Evolutionary conservation across 2,329 filamentous ascomycete genomes (phyloP), one percentile per base, ranked within the genome.

Genomic region (Ophiostoma tasmaniense): DNA sequence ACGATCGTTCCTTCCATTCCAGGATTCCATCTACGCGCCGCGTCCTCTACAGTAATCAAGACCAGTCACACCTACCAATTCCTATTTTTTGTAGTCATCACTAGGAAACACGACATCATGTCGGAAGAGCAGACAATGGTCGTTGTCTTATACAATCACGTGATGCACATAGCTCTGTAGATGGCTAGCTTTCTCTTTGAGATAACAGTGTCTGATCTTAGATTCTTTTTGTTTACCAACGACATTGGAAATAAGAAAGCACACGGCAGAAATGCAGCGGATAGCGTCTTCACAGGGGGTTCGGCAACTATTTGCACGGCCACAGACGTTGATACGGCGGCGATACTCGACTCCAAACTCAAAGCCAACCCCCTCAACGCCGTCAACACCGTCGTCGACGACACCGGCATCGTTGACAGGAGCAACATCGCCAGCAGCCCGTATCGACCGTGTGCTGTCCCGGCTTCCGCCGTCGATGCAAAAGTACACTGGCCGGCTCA

Each of bases 401-500:
- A 7, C n/a, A 39, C 17, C 50, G 20, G 35, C 66, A n/a, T 20
- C 52, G 13, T 25, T 35, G 4, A 14, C 67, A 4, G 13, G 52
- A 20, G 5, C 50, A 55, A 8, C 50, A 25, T 3, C 50, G 13
- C 14, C 39, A 3, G 11, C n/a, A 3, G 35, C 61, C 28, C 55
- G 45, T 17, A 76, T 81, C 69, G 78, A 81, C 69, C 79, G 79
- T 55, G 78, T 87, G 75, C 80, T 85, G 28, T 71, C 79, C 39
- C 83, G 83, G 71, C 83, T 91, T 8, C 92, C 92, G 2, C 80
- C 76, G 4, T 89, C 87, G 71, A 83, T 96, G 14, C 90, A 86
- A 69, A 83, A 81, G 67, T 91, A 93, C 80, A 89, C 91, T 0
- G 79, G 81, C 0, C 87, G 87, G 0, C 85, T 99, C 2, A 86